A percentile compares a stretch with the other conserved stretches of the same genome.
These are phyloP conservation scores for Pleurostoma richardsiae DNA, from an alignment of 2,329 filamentous ascomycete genomes.

Conservation along the genomic window DNA sequence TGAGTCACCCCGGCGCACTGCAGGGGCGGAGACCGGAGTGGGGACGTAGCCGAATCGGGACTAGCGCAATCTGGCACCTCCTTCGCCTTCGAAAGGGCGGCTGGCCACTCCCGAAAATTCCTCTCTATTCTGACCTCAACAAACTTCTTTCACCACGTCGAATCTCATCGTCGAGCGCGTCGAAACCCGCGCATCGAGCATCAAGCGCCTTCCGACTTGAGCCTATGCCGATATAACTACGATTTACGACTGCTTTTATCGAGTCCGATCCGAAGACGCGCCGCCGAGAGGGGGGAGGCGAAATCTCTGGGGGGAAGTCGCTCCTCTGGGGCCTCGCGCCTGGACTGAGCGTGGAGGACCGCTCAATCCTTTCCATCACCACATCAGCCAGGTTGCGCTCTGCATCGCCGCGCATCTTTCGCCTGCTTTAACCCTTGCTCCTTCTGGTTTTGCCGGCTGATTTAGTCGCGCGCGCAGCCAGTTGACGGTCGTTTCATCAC, in stretches of 20 bases:
- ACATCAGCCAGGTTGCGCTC: slow-evolving; percentile 1
- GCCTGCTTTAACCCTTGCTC: background rate
- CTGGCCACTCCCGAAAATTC: slow-evolving; percentile 3
- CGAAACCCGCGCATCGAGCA: slow-evolving; percentile 37
- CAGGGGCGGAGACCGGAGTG: too few relatives aligned
- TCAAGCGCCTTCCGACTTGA: slow-evolving; percentile 24
- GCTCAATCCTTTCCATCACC: slow-evolving; percentile 1
- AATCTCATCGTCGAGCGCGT: slow-evolving; percentile 46
- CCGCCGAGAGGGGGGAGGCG: slow-evolving; percentile 36
- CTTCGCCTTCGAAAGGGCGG: too few relatives aligned
- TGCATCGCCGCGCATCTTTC: background rate
- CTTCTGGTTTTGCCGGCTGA: background rate
- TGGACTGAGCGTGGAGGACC: slow-evolving; percentile 18
- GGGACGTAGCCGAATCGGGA: too few relatives aligned
- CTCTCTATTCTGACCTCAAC: slow-evolving; percentile 23
- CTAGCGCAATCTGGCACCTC: too few relatives aligned
- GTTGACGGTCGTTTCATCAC: background rate
- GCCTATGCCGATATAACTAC: slow-evolving; percentile 26
- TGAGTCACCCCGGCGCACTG: too few relatives aligned
- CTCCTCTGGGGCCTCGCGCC: slow-evolving; percentile 32
- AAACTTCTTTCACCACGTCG: slow-evolving; percentile 35
- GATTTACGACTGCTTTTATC: slow-evolving; percentile 26
- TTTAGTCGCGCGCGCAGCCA: too few relatives aligned
- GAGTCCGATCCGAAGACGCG: slow-evolving; percentile 34
- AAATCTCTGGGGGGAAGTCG: slow-evolving; percentile 18